phyloP scores from a whole-genome alignment of 2,329 filamentous ascomycete species.

The Cladosporium sp. region DNA sequence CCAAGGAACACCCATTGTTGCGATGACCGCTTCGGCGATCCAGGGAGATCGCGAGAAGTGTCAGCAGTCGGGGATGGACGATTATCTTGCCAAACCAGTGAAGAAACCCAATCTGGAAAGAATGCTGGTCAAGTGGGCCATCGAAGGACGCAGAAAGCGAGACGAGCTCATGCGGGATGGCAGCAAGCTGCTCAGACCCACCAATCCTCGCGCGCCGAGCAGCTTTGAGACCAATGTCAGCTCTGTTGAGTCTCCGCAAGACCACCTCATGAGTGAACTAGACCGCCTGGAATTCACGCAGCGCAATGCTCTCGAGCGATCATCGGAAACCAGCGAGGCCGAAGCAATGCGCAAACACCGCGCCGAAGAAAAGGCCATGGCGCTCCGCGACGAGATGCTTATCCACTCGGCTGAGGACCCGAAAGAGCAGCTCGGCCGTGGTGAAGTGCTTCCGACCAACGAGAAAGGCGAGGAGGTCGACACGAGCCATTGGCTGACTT shows the following conservation, averaged over 20 bases:
- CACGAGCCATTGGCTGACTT: slow-evolving; percentile 27
- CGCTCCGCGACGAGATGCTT: slow-evolving; percentile 57
- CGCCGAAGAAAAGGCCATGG: slow-evolving; percentile 58
- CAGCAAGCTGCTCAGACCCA: slow-evolving; percentile 25
- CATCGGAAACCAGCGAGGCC: slow-evolving; percentile 50
- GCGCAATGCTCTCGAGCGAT: slow-evolving; percentile 42
- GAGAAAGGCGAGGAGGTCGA: slow-evolving; percentile 22
- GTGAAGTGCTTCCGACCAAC: slow-evolving; percentile 21
- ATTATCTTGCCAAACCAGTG: slow-evolving; percentile 72
- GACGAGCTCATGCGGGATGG: slow-evolving; percentile 28
- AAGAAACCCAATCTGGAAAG: slow-evolving; percentile 67
- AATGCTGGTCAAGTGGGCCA: slow-evolving; percentile 71
- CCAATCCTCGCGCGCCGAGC: slow-evolving; percentile 23
- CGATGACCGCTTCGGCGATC: slow-evolving; percentile 80
- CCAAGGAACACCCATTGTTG: slow-evolving; percentile 70
- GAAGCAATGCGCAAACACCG: slow-evolving; percentile 49
- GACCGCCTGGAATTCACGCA: slow-evolving; percentile 41
- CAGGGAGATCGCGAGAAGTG: slow-evolving; percentile 77
- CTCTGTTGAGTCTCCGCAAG: slow-evolving; percentile 35
- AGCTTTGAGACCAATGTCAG: slow-evolving; percentile 28
- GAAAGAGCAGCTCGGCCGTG: slow-evolving; percentile 30
- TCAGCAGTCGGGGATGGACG: slow-evolving; percentile 73
- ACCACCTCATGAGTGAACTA: slow-evolving; percentile 36
- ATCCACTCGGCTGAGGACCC: slow-evolving; percentile 50
- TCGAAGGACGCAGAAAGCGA: slow-evolving; percentile 44